Percentiles rank a stretch among this genome's conserved stretches.
Conservation (phyloP, 768 basidiomycete species). For the Mycena floridula region DNA sequence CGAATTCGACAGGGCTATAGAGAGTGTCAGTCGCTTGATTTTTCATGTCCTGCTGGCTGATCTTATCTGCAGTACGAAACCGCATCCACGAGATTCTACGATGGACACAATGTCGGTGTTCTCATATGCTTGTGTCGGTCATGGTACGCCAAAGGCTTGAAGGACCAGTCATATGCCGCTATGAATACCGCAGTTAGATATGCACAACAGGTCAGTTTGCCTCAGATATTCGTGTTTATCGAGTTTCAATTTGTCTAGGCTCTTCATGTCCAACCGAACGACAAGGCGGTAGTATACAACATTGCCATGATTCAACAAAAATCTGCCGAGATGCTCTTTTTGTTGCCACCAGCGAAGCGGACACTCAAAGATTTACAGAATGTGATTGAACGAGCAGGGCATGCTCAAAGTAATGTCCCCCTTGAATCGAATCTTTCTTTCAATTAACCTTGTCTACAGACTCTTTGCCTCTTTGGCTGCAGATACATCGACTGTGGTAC, state of each 20-base stretch:
- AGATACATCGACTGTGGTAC: constrained; percentile 61
- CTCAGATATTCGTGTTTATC: background rate
- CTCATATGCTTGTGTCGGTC: constrained; percentile 85
- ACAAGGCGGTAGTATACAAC: constrained; percentile 91
- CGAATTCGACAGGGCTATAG: constrained; percentile 93
- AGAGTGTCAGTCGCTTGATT: constrained; percentile 58
- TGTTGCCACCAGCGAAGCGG: constrained; percentile 67
- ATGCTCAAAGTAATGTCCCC: constrained; percentile 90
- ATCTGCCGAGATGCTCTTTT: constrained; percentile 83
- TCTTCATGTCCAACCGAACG: constrained; percentile 73
- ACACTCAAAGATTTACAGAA: constrained; percentile 72
- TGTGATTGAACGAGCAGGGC: constrained; percentile 73
- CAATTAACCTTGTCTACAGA: constrained; percentile 32
- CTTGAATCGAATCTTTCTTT: background rate
- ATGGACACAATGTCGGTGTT: constrained; percentile 66
- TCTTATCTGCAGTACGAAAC: constrained; percentile 71
- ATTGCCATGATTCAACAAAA: constrained; percentile 99
- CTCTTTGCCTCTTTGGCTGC: constrained; percentile 79
- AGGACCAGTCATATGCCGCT: constrained; percentile 75
- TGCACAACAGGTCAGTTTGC: constrained; percentile 60
- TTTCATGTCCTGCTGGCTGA: background rate
- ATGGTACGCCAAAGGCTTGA: constrained; percentile 92
- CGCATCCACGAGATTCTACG: constrained; percentile 74
- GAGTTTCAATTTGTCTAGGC: constrained; percentile 45
- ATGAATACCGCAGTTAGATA: constrained; percentile 84